Evolutionary conservation across 306 rosid species (phyloP), one percentile per base, ranked within the genome.

Genomic region (Quercus berberidifolia): DNA sequence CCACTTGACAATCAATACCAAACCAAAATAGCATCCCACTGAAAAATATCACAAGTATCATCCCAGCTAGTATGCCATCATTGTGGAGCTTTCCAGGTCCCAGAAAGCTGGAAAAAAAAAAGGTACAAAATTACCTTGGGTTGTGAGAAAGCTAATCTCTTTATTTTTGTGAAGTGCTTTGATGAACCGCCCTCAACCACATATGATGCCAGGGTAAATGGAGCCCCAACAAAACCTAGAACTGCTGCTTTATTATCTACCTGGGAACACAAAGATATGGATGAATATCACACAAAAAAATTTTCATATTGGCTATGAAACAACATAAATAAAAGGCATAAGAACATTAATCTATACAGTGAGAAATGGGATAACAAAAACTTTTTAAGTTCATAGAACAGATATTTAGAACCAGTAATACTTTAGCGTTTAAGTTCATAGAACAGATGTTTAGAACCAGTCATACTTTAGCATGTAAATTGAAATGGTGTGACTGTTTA

Each of bases 111-210:
- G 46, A 8, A 41, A 75, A 41, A 41, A 38, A 83, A 74, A 55
- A 55, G 64, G 62, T 10, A 38, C 55, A 71, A 76, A 30, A 74
- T 74, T 73, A 91, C 92, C 89, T 84, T 81, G 26, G 98, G 87
- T 78, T 93, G 93, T 69, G 99, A 93, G 85, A 92, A 92, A 67
- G 97, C 97, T 74, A 92, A 57, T 86, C 92, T 89, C 85, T 93
- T 93, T 79, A 95, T 95, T 77, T 95, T 93, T 14, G 98, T 84
- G 82, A 95, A 95, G 84, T 95, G 91, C 79, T 95, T 95, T 5
- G 99, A 95, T 26, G 99, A 91, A 86, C 99, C 98, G 20, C 99
- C 99, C 86, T 95, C 99, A 31, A 95, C 99, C 76, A 95, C 99
- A 52, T 95, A 95, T 1, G 98, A 95, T 57, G 99, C 99, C 65